phyloP scores from a whole-genome alignment of 2,329 filamentous ascomycete genomes.

The Lasiodiplodia sp. region DNA sequence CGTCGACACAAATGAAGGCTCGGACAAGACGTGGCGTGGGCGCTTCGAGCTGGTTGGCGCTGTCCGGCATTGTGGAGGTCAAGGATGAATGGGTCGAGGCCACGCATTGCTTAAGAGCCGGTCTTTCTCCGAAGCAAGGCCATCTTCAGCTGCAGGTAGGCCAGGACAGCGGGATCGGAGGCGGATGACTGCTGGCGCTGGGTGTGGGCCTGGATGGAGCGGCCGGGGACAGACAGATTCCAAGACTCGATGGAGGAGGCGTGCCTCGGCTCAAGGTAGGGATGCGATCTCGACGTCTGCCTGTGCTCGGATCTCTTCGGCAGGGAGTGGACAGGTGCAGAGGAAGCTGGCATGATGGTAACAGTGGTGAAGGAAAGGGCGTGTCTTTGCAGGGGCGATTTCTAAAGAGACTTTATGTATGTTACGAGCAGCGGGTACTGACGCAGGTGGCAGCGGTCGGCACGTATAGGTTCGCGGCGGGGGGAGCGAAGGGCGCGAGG shows the following conservation, averaged over 20 bases:
- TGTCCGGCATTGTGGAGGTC: background rate
- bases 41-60: constrained; percentile 11
- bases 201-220: constrained; percentile 30
- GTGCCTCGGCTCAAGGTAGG: constrained; percentile 24
- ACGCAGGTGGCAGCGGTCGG: background rate
- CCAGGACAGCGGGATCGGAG: constrained; percentile 29
- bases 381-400: background rate
- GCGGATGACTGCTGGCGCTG: constrained; percentile 16
- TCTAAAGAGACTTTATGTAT: constrained; percentile 9
- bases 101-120: background rate
- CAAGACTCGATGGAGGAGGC: constrained; percentile 31
- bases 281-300: background rate
- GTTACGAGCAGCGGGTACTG: background rate
- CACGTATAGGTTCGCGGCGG: background rate
- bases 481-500: background rate
- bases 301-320: background rate
- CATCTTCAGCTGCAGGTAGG: constrained; percentile 31
- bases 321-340: constrained; percentile 66
- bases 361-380: constrained; percentile 47
- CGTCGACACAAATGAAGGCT: background rate
- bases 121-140: constrained; percentile 27
- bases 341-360: constrained; percentile 76
- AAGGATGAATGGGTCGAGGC: background rate
- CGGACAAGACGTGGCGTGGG: constrained; percentile 9
- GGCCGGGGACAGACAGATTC: constrained; percentile 31